phyloP scores from a whole-genome alignment of 352 stramenopile genomes.

The Globisporangium lucens region DNA sequence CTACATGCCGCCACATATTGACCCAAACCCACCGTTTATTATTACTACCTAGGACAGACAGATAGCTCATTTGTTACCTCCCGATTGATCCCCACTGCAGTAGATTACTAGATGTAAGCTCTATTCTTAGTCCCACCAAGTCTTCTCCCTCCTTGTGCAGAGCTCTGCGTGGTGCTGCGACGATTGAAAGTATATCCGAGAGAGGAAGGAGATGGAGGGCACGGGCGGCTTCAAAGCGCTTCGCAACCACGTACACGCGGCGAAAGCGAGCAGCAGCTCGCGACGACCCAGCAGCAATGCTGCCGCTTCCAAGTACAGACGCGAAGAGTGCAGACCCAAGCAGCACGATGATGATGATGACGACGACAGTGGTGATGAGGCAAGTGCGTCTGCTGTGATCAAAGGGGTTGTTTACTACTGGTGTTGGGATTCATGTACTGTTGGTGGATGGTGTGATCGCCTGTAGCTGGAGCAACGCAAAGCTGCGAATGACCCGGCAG shows the following conservation, averaged over 20 bases:
- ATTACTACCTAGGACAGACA: too few species aligned
- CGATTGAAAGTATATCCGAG: too few species aligned
- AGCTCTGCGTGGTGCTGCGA: too few species aligned
- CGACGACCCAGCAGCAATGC: background rate
- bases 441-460: background rate
- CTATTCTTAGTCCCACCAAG: too few species aligned
- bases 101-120: too few species aligned
- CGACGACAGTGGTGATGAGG: background rate
- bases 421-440: background rate
- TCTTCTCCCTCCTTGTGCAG: too few species aligned
- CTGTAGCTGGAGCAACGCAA: background rate
- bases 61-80: too few species aligned
- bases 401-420: background rate
- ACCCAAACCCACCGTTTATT: too few species aligned
- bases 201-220: constrained; percentile 9
- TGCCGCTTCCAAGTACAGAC: background rate
- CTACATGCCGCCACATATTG: too few species aligned
- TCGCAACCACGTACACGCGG: constrained; percentile 33
- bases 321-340: background rate
- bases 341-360: constrained; percentile 6
- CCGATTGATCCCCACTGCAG: too few species aligned
- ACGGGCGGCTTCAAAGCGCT: constrained; percentile 36
- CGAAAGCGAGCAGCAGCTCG: constrained; percentile 16
- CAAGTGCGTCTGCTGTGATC: background rate
- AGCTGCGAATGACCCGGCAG: background rate